Percentiles rank a stretch among this genome's conserved stretches.
Evolutionary conservation across 2,329 filamentous ascomycete species (phyloP).

Genomic region (Hansfordia pulvinata): DNA sequence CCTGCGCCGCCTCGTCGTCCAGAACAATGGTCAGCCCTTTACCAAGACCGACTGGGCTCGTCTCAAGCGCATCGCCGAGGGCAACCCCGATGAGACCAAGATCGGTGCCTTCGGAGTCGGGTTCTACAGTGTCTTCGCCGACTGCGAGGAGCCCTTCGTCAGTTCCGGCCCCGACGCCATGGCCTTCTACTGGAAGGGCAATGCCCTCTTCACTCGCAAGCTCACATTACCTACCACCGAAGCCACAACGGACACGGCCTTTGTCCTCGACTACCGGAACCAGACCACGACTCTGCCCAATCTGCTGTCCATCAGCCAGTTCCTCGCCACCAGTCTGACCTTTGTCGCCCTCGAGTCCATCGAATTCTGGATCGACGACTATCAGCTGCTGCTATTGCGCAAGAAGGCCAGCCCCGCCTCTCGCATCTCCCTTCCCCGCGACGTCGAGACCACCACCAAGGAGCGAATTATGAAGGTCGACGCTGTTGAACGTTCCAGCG

Average conservation of each 20-base stretch:
- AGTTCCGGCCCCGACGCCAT: constrained; percentile 86
- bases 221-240: constrained; percentile 58
- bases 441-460: constrained; percentile 70
- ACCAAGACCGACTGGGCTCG: constrained; percentile 84
- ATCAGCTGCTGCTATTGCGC: constrained; percentile 60
- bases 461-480: constrained; percentile 81
- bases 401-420: constrained; percentile 79
- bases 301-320: constrained; percentile 76
- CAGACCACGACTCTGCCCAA: constrained; percentile 76
- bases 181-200: constrained; percentile 99
- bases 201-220: constrained; percentile 85
- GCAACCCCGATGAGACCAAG: constrained; percentile 97
- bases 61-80: constrained; percentile 94
- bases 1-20: constrained; percentile 72
- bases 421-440: constrained; percentile 58
- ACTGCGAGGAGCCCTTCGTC: constrained; percentile 95
- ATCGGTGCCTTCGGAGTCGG: constrained; percentile 97
- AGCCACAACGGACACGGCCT: constrained; percentile 64
- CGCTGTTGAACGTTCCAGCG: constrained; percentile 70
- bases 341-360: constrained; percentile 84
- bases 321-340: constrained; percentile 85
- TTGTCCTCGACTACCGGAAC: constrained; percentile 88
- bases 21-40: constrained; percentile 85
- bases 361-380: constrained; percentile 84
- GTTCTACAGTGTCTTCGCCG: constrained; percentile 96